Evolutionary conservation across 768 basidiomycete species (phyloP).

Genomic region (Leccinellum albellum): DNA sequence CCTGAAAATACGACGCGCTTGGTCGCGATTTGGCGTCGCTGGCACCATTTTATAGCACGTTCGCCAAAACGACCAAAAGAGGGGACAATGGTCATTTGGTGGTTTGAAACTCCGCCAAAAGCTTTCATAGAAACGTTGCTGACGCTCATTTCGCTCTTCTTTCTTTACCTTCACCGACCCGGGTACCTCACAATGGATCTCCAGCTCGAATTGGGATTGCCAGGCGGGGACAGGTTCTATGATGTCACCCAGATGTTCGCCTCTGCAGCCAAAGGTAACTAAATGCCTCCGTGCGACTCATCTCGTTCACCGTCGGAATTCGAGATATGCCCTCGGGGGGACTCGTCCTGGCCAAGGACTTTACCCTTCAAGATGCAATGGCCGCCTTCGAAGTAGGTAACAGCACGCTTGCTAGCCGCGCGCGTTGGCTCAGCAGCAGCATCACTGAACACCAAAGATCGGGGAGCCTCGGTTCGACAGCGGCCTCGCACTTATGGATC

Average conservation of each 20-base stretch:
- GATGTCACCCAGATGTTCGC: conserved; percentile 62
- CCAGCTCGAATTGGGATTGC: conserved; percentile 27
- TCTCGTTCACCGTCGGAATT: conserved; percentile 17
- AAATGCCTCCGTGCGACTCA: not conserved
- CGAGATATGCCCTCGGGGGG: conserved; percentile 61
- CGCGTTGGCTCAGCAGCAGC: conserved; percentile 10
- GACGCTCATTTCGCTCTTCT: not conserved
- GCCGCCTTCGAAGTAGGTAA: conserved; percentile 76
- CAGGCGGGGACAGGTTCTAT: conserved; percentile 58
- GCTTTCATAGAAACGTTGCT: not conserved
- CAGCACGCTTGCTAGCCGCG: conserved; percentile 1
- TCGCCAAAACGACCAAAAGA: conserved; percentile 8
- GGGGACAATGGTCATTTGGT: conserved; percentile 9
- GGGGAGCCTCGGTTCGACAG: conserved; percentile 89
- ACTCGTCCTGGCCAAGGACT: conserved; percentile 63
- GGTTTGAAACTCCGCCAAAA: conserved; percentile 31
- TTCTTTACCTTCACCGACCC: not conserved
- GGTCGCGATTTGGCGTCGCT: conserved; percentile 8
- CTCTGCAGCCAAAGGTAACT: conserved; percentile 58
- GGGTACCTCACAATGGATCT: conserved; percentile 18
- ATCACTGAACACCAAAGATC: conserved; percentile 54
- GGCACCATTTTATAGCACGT: not conserved
- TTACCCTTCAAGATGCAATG: conserved; percentile 88
- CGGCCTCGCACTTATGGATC: conserved; percentile 51
- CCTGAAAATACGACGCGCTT: conserved; percentile 72